Conservation (phyloP, 306 rosid genomes). For the Carpinus fangiana region DNA sequence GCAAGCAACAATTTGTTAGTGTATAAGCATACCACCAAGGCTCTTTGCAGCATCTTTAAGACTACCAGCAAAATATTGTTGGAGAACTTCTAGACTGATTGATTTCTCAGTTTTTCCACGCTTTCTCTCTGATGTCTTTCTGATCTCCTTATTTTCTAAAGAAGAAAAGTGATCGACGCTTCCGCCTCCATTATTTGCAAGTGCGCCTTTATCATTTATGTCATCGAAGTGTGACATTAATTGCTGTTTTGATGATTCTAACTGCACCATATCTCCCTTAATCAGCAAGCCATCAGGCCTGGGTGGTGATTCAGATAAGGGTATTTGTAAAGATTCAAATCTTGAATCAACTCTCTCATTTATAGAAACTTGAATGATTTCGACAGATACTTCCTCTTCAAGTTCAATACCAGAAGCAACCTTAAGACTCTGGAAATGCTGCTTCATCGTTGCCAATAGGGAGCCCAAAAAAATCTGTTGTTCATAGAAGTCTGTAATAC, state of each 20-base stretch:
- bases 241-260: slow-evolving; percentile 37
- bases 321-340: slow-evolving; percentile 48
- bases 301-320: slow-evolving; percentile 38
- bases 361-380: slow-evolving; percentile 53
- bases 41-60: slow-evolving; percentile 96
- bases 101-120: slow-evolving; percentile 93
- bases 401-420: slow-evolving; percentile 71
- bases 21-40: slow-evolving; percentile 71
- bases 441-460: slow-evolving; percentile 69
- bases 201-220: slow-evolving; percentile 35
- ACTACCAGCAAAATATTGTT: slow-evolving; percentile 79
- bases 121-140: slow-evolving; percentile 66
- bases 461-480: slow-evolving; percentile 63
- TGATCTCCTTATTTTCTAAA: slow-evolving; percentile 44
- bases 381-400: slow-evolving; percentile 51
- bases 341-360: slow-evolving; percentile 46
- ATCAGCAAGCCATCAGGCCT: slow-evolving; percentile 36
- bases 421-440: slow-evolving; percentile 67
- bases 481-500: slow-evolving; percentile 42
- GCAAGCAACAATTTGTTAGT: slow-evolving; percentile 2
- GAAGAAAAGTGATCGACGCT: slow-evolving; percentile 37
- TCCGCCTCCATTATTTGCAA: slow-evolving; percentile 33
- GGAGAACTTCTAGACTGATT: slow-evolving; percentile 78
- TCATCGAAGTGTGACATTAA: slow-evolving; percentile 22
- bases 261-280: slow-evolving; percentile 41